These are phyloP conservation scores for Pleurotus platypus DNA, from an alignment of 768 basidiomycete genomes.

Conservation along the genomic window DNA sequence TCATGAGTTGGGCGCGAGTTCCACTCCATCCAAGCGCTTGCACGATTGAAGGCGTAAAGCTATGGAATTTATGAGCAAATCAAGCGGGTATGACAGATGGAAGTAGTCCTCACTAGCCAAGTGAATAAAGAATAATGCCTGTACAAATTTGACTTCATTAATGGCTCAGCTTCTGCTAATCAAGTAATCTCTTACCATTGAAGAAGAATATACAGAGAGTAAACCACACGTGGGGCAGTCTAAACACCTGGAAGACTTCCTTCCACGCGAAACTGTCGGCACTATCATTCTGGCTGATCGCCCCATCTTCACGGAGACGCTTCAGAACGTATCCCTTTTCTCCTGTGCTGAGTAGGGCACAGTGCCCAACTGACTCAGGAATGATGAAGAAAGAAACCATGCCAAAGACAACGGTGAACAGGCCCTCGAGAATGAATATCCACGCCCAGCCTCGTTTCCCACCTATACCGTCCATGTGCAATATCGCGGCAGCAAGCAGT, in stretches of 20 bases:
- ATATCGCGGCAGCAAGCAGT: constrained; percentile 39
- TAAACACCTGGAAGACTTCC: constrained; percentile 29
- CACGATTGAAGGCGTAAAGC: constrained; percentile 59
- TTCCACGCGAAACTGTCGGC: constrained; percentile 33
- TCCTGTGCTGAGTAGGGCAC: neutral
- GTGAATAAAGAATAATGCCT: constrained; percentile 17
- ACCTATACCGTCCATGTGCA: constrained; percentile 39
- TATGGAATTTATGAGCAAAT: constrained; percentile 11
- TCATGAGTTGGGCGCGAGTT: constrained; percentile 41
- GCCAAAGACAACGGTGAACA: constrained; percentile 42
- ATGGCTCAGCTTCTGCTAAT: neutral
- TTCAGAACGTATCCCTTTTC: constrained; percentile 10
- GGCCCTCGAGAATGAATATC: constrained; percentile 46
- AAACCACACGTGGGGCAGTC: constrained; percentile 34
- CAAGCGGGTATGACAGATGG: neutral
- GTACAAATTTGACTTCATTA: too few relatives aligned
- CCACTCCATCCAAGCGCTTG: constrained; percentile 38
- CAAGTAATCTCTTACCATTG: constrained; percentile 19
- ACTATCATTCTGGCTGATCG: constrained; percentile 14
- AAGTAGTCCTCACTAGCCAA: constrained; percentile 13
- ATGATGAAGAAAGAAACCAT: constrained; percentile 32
- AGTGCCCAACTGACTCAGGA: constrained; percentile 26
- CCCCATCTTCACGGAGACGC: constrained; percentile 12
- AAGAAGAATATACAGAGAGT: constrained; percentile 28
- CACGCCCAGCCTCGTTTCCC: constrained; percentile 45